These are phyloP conservation scores for Scalesia atractyloides DNA, from an alignment of 129 eudicot species.

Conservation along the genomic window DNA sequence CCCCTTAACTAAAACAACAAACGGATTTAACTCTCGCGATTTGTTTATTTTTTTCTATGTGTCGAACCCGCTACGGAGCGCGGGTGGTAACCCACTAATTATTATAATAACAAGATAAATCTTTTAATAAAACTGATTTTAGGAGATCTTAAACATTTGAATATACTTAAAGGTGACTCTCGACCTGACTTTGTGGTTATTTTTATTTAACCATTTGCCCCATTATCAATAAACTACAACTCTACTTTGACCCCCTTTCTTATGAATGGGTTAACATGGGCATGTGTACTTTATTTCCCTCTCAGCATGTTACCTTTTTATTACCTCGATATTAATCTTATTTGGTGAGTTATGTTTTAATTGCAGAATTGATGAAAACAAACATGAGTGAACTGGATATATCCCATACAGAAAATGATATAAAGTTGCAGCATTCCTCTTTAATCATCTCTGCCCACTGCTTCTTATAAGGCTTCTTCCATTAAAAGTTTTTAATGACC, in stretches of 20 bases:
- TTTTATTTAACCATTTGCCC: not conserved
- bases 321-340: not conserved
- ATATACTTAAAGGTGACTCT: not conserved
- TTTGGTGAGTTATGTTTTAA: not conserved
- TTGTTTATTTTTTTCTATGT: too few relatives aligned
- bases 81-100: too few relatives aligned
- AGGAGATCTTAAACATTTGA: slow-evolving; percentile 9
- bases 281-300: not conserved
- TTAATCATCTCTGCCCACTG: slow-evolving; percentile 78
- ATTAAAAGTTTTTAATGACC: slow-evolving; percentile 67
- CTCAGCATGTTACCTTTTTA: slow-evolving; percentile 3
- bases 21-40: too few relatives aligned
- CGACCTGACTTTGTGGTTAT: not conserved
- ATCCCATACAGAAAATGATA: slow-evolving; percentile 33
- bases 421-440: slow-evolving; percentile 47
- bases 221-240: not conserved
- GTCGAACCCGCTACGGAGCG: too few relatives aligned
- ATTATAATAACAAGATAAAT: not conserved
- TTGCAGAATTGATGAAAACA: slow-evolving; percentile 43
- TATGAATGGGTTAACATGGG: not conserved
- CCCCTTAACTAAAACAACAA: too few relatives aligned
- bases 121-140: not conserved
- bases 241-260: not conserved
- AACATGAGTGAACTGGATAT: slow-evolving; percentile 34
- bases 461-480: slow-evolving; percentile 82